Evolutionary conservation across 2,329 filamentous ascomycete species (phyloP).

Genomic region (Talaromyces sp.): DNA sequence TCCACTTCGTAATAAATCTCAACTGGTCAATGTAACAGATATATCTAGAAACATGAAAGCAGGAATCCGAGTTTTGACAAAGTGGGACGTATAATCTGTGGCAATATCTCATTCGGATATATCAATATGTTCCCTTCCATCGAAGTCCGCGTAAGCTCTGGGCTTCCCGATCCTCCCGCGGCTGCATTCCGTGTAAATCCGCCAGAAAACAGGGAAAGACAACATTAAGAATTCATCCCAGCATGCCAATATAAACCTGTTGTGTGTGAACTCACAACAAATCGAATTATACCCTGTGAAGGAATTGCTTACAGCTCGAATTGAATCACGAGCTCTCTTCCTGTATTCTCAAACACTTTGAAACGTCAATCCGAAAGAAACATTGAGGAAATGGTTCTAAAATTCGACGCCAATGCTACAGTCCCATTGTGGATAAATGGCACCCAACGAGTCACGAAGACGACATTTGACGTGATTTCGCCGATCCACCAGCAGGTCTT

Average conservation of each 20-base stretch:
- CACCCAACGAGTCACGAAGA: not conserved
- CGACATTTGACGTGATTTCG: conserved; percentile 32
- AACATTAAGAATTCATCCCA: not conserved
- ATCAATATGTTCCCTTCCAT: not conserved
- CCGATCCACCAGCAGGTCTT: not conserved
- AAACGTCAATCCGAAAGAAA: not conserved
- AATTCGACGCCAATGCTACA: not conserved
- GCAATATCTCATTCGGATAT: not conserved
- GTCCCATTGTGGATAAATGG: not conserved
- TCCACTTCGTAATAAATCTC: no score
- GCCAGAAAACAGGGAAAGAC: no score
- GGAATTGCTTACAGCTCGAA: not conserved
- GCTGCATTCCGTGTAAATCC: not conserved
- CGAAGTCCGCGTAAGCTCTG: no score
- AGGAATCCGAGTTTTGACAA: not conserved
- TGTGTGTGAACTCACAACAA: not conserved
- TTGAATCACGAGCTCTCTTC: not conserved
- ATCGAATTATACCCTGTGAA: not conserved
- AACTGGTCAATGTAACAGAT: no score
- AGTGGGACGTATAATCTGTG: not conserved
- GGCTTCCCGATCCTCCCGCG: not conserved
- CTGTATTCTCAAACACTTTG: not conserved
- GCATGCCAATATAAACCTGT: not conserved
- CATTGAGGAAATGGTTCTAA: not conserved
- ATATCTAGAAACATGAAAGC: no score